Conservation (phyloP, 495 filamentous ascomycete species). For the Hyaloscypha finlandica region DNA sequence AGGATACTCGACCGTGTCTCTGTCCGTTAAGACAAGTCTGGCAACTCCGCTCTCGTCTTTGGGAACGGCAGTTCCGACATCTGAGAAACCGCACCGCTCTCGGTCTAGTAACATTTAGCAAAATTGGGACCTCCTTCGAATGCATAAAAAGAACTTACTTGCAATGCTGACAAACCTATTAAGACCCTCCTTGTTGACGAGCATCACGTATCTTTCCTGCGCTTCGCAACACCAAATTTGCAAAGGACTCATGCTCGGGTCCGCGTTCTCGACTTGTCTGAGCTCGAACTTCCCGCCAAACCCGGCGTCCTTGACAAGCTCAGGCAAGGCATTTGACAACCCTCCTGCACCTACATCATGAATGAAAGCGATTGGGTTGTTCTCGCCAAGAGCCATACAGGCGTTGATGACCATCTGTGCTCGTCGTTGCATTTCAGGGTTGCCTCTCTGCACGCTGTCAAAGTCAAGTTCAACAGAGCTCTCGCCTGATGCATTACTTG, state of each 20-base stretch:
- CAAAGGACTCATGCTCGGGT: slow-evolving; percentile 87
- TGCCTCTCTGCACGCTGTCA: slow-evolving; percentile 91
- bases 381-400: slow-evolving; percentile 77
- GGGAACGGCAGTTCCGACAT: slow-evolving; percentile 78
- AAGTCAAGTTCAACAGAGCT: slow-evolving; percentile 90
- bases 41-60: slow-evolving; percentile 62
- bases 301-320: slow-evolving; percentile 88
- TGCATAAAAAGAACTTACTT: slow-evolving; percentile 40
- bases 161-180: slow-evolving; percentile 81
- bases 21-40: slow-evolving; percentile 76
- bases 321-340: slow-evolving; percentile 88
- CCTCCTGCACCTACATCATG: slow-evolving; percentile 97
- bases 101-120: slow-evolving; percentile 44
- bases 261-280: slow-evolving; percentile 85
- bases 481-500: slow-evolving; percentile 85
- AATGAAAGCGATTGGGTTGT: slow-evolving; percentile 92
- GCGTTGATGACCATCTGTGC: slow-evolving; percentile 97
- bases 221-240: slow-evolving; percentile 79
- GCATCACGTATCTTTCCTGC: slow-evolving; percentile 91
- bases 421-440: slow-evolving; percentile 91
- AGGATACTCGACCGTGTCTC: slow-evolving; percentile 74
- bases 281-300: slow-evolving; percentile 89
- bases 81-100: slow-evolving; percentile 91
- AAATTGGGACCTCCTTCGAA: background rate
- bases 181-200: slow-evolving; percentile 75